Evolutionary conservation across 2,329 filamentous ascomycete species (phyloP).

Genomic region (Fusarium tanahbumbuense): DNA sequence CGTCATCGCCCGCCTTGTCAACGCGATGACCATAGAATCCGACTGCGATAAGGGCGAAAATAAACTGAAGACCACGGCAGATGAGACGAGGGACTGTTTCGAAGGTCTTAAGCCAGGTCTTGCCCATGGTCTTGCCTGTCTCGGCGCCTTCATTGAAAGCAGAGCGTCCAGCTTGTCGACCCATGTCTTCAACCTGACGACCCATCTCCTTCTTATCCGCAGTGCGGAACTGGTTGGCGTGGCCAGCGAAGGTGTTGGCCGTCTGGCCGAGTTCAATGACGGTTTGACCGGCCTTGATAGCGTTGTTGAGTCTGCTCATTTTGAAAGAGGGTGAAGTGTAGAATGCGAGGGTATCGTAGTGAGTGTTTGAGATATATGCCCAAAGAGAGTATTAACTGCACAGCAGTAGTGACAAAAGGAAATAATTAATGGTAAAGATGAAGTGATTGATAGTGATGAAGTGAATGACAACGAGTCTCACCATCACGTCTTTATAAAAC

Average conservation of each 20-base stretch:
- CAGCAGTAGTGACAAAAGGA: slow-evolving; percentile 32
- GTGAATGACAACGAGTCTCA: neutral
- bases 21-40: slow-evolving; percentile 75
- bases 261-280: slow-evolving; percentile 50
- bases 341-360: neutral
- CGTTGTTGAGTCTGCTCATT: slow-evolving; percentile 49
- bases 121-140: slow-evolving; percentile 56
- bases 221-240: slow-evolving; percentile 47
- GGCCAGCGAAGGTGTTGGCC: slow-evolving; percentile 44
- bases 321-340: neutral
- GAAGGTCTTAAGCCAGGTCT: slow-evolving; percentile 59
- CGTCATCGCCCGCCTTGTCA: slow-evolving; percentile 53
- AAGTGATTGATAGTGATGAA: slow-evolving; percentile 15
- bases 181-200: slow-evolving; percentile 49
- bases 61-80: slow-evolving; percentile 75
- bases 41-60: slow-evolving; percentile 74
- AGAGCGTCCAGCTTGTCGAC: slow-evolving; percentile 49
- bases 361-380: neutral
- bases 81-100: slow-evolving; percentile 61
- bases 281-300: slow-evolving; percentile 51
- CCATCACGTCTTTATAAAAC: slow-evolving; percentile 23
- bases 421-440: neutral
- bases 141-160: slow-evolving; percentile 52
- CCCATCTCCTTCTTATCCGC: slow-evolving; percentile 52
- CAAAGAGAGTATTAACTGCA: slow-evolving; percentile 27